Evolutionary conservation across 192 early-diverging fungal genomes (phyloP).

Genomic region (Cladochytrium replicatum): DNA sequence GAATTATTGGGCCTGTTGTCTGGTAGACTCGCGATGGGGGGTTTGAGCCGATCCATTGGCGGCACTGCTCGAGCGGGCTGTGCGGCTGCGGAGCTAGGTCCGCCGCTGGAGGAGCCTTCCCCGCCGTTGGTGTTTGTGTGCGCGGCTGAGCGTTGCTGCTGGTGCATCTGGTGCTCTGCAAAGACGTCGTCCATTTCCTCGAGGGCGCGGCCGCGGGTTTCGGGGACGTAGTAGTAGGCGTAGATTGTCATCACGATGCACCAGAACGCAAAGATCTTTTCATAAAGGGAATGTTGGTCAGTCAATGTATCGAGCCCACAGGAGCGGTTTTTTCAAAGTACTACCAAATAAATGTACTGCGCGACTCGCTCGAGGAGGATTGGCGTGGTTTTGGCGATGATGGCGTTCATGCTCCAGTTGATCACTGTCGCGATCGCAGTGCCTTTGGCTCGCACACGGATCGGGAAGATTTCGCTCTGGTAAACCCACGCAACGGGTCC

Average conservation of each 20-base stretch:
- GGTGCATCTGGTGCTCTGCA: no score
- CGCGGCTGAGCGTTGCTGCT: no score
- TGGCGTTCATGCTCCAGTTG: conserved; percentile 77
- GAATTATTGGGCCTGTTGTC: no score
- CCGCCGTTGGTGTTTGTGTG: no score
- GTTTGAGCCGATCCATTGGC: no score
- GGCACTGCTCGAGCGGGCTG: no score
- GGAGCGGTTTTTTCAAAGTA: no score
- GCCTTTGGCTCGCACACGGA: conserved; percentile 68
- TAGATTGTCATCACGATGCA: background rate
- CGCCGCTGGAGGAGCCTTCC: no score
- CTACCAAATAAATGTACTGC: background rate
- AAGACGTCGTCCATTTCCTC: background rate
- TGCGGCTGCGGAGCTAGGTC: no score
- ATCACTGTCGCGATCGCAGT: conserved; percentile 64
- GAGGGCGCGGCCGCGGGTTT: background rate
- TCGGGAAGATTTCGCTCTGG: conserved; percentile 77
- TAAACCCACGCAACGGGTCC: conserved; percentile 80
- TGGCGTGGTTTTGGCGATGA: conserved; percentile 58
- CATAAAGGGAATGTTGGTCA: no score
- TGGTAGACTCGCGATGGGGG: no score
- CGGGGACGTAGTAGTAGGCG: background rate
- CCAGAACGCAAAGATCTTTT: background rate
- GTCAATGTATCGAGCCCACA: no score
- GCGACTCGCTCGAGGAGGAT: conserved; percentile 4